Evolutionary conservation across 2,329 filamentous ascomycete genomes (phyloP), one percentile per base, ranked within the genome.

Genomic region (Microdochium trichocladiopsis): DNA sequence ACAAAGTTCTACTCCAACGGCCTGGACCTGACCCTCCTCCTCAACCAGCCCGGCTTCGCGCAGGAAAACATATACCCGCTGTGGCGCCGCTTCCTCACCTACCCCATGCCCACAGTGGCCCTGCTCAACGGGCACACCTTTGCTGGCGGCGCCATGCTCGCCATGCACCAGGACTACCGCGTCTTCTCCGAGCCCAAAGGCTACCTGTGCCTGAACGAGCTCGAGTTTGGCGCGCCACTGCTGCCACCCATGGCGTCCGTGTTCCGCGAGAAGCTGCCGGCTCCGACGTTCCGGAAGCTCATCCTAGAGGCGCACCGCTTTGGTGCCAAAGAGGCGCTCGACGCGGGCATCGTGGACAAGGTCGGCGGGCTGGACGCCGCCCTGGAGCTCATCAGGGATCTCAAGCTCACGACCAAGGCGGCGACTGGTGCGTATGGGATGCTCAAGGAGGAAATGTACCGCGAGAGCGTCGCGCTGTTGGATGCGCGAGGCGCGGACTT

Each of bases 1-100:
- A 66, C 74, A 50, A 94, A 94, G 64, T 93, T 93, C 75, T 94
- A 87, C 72, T 86, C 80, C 66, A 93, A 93, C 69, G 89, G 89
- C 0, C 77, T 94, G n/a, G 87, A 94, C 66, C 78, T 92, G 14
- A 76, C 82, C 37, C 80, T 88, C 63, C 86, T 83, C n/a, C 62
- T 75, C 31, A 67, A 70, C 25, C 81, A 80, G 1, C 75, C 81
- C 1, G 75, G 75, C 2, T 93, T 87, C 72, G 82, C 83, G 61
- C 70, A 80, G 1, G 66, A 75, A 12, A 73, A 75, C 50, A 69
- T 91, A 11, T 91, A 84, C 69, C 72, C 73, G 14, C 66, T 92
- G 2, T 91, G 84, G 73, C 72, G 74, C 41, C 75, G 86, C 5
- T 69, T 91, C 25, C 63, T 88, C 55, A 85, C 82, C 67, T 93